A percentile compares a stretch with the other conserved stretches of the same genome.
Conservation (phyloP, 805 yeast genomes). For the Zygoascus flipseniorum region DNA sequence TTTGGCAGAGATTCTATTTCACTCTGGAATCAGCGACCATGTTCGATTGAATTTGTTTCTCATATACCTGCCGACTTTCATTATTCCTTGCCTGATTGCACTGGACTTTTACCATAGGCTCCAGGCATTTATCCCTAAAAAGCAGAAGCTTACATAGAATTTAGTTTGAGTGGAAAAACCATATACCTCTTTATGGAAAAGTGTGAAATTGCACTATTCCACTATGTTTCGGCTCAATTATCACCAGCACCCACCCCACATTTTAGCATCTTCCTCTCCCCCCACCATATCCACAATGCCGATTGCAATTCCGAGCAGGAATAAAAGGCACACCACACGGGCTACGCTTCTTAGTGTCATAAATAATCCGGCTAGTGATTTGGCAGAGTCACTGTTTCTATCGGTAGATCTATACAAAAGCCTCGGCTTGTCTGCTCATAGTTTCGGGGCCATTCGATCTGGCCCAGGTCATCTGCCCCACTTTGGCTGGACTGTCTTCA, state of each 20-base stretch:
- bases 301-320: slow-evolving; percentile 1
- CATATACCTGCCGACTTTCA: slow-evolving; percentile 62
- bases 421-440: background rate
- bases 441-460: background rate
- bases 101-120: slow-evolving; percentile 32
- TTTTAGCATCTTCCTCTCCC: background rate
- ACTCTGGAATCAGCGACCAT: slow-evolving; percentile 29
- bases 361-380: background rate
- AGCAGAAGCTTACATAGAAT: background rate
- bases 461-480: slow-evolving; percentile 1
- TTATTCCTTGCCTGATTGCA: slow-evolving; percentile 53
- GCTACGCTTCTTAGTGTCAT: background rate
- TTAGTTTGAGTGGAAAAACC: too few species aligned
- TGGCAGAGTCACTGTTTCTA: background rate
- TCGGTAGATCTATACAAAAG: background rate
- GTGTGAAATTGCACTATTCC: too few species aligned
- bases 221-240: background rate
- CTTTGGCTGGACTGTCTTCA: slow-evolving; percentile 11
- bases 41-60: slow-evolving; percentile 39
- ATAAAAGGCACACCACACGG: background rate
- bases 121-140: slow-evolving; percentile 1
- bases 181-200: too few species aligned
- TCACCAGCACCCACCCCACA: background rate
- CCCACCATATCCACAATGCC: background rate
- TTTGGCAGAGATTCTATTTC: slow-evolving; percentile 26